Conservation (phyloP, 2,329 filamentous ascomycete species). For the Aspergillus aculeatinus region DNA sequence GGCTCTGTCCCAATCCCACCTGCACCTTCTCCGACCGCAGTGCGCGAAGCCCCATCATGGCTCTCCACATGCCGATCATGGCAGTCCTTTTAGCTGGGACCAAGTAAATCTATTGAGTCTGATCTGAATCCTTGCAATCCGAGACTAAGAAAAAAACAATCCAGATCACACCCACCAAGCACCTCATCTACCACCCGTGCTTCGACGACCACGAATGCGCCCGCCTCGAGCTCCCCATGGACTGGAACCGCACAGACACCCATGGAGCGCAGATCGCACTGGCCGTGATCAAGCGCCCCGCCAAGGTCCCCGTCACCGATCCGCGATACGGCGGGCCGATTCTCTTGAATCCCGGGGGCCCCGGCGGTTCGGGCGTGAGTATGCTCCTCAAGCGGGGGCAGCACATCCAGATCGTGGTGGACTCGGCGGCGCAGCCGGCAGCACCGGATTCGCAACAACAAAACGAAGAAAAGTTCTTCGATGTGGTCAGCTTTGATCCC, state of each 20-base stretch:
- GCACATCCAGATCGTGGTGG: constrained; percentile 5
- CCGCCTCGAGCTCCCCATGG: constrained; percentile 3
- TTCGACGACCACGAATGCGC: constrained; percentile 4
- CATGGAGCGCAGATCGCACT: not conserved
- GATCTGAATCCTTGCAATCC: not conserved
- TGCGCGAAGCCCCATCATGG: not conserved
- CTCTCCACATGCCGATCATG: not conserved
- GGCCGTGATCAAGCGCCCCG: constrained; percentile 7
- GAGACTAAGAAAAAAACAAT: no score
- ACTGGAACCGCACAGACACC: constrained; percentile 5
- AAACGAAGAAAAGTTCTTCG: not conserved
- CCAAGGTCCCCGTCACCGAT: constrained; percentile 7
- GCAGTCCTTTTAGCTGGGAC: not conserved
- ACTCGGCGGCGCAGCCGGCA: not conserved
- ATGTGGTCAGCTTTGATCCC: constrained; percentile 8
- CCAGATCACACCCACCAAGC: not conserved
- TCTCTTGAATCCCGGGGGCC: constrained; percentile 2
- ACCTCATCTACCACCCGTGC: constrained; percentile 5
- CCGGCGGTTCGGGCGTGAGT: constrained; percentile 4
- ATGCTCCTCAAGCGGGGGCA: not conserved
- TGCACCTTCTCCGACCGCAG: not conserved
- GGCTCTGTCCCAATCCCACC: not conserved
- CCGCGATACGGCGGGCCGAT: not conserved
- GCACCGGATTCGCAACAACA: not conserved
- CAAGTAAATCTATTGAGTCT: not conserved